Evolutionary conservation across 208 protist genomes (phyloP), one percentile per base, ranked within the genome.

Genomic region (Acanthamoeba triangularis): DNA sequence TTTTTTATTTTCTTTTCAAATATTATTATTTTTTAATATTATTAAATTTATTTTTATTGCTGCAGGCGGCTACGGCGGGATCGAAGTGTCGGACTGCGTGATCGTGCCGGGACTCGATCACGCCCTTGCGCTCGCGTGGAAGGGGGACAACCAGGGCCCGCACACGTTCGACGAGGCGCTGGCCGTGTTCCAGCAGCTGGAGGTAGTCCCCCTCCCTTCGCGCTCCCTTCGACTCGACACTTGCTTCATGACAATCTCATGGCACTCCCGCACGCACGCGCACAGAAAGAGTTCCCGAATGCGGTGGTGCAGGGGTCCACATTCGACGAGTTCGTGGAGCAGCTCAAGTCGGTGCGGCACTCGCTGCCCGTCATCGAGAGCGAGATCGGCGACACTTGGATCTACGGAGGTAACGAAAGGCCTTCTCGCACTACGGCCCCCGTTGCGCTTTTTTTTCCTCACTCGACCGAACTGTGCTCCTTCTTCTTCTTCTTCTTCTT

Each of bases 331-430:
- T 96, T 96, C 10, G 93, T 85, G 10, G 35, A 95, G 16, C 78
- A 95, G 20, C 56, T 95, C 49, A 41, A 63, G 72, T 49, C 78
- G 16, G 78, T 88, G 28, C 69, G 23, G 90, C 0, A 4, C 20
- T 33, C 63, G 33, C 56, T 95, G 18, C 93, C 93, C 28, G 90
- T 95, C 18, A 76, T 63, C 59, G 59, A 72, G 35, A 25, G 25
- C 33, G 93, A 95, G 65, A 95, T 95, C 30, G 93, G 93, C 16
- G 93, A 95, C 52, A 95, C 94, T 5, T 96, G 94, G 94, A 95
- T 96, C n/a, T 30, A 95, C 28, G 94, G 94, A 84, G 52, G 74
- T 84, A 74, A n/a, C n/a, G n/a, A n/a, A n/a, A 14, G 8, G 67
- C 33, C 18, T 30, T 74, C 67, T n/a, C n/a, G n/a, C n/a, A n/a